Conservation (phyloP, 352 stramenopile species). For the Phytophthora ramorum region DNA sequence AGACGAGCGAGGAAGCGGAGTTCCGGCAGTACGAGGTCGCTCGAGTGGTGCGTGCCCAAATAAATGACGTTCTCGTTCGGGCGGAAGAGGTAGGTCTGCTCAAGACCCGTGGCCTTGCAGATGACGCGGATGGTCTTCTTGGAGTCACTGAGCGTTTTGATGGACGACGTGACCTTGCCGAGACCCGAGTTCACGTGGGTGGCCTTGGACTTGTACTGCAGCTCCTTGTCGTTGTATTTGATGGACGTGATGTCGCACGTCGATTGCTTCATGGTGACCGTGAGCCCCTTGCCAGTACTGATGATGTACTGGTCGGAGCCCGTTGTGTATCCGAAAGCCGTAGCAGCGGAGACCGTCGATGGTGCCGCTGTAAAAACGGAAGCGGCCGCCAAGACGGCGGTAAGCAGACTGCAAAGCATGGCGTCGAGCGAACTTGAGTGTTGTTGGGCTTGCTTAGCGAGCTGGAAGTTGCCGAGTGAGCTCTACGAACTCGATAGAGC, state of each 20-base stretch:
- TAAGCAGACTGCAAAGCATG: conserved; percentile 20
- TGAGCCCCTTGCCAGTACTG: conserved; percentile 38
- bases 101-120: conserved; percentile 39
- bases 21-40: conserved; percentile 41
- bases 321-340: conserved; percentile 42
- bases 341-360: conserved; percentile 24
- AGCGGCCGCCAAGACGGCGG: conserved; percentile 1
- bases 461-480: conserved; percentile 23
- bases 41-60: conserved; percentile 54
- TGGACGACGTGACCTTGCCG: conserved; percentile 37
- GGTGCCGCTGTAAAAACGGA: conserved; percentile 7
- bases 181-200: conserved; percentile 58
- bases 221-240: conserved; percentile 45
- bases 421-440: neutral
- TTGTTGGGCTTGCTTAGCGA: conserved; percentile 6
- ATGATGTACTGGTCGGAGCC: conserved; percentile 49
- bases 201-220: conserved; percentile 50
- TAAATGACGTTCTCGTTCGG: conserved; percentile 56
- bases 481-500: conserved; percentile 1
- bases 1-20: conserved; percentile 59
- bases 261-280: conserved; percentile 48
- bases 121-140: conserved; percentile 51
- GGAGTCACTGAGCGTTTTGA: conserved; percentile 37
- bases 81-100: conserved; percentile 62
- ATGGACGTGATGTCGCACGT: conserved; percentile 56